Evolutionary conservation across 192 early-diverging fungal genomes (phyloP).

Genomic region (Jimgerdemannia flammicorona): DNA sequence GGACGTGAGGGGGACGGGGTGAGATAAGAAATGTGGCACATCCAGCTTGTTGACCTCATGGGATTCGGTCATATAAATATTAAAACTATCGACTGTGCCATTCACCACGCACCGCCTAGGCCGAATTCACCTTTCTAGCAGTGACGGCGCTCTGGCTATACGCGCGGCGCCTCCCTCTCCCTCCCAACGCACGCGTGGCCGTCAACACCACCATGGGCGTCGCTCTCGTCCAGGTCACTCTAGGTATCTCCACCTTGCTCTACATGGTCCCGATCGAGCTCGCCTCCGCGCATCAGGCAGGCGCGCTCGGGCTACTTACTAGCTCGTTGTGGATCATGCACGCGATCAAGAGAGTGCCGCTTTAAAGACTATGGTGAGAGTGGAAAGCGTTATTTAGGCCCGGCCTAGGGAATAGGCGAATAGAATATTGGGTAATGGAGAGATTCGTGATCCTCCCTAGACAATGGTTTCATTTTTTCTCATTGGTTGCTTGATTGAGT

Average conservation of each 20-base stretch:
- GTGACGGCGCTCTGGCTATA: conserved; percentile 72
- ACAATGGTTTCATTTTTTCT: too few species aligned
- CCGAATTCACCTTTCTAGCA: conserved; percentile 73
- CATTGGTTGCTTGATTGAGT: too few species aligned
- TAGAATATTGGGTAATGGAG: too few species aligned
- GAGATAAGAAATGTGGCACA: not conserved
- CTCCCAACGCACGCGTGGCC: conserved; percentile 61
- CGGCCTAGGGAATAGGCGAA: too few species aligned
- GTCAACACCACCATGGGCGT: conserved; percentile 73
- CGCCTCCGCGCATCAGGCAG: conserved; percentile 94
- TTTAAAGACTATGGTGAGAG: not conserved
- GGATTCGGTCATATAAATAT: too few species aligned
- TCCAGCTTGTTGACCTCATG: too few species aligned
- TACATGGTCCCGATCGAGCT: conserved; percentile 91
- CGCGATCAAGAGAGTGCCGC: conserved; percentile 52
- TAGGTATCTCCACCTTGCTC: conserved; percentile 92
- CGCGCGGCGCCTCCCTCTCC: conserved; percentile 68
- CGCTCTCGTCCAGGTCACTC: conserved; percentile 69
- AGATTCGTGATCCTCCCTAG: too few species aligned
- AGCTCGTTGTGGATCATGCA: conserved; percentile 78
- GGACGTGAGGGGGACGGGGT: not conserved
- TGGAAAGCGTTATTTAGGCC: too few species aligned
- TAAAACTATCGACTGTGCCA: not conserved
- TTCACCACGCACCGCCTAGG: conserved; percentile 36
- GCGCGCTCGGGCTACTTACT: conserved; percentile 82